A percentile compares a stretch with the other conserved stretches of the same genome.
Conservation (phyloP, 495 filamentous ascomycete genomes). For the Talaromyces thailandensis region DNA sequence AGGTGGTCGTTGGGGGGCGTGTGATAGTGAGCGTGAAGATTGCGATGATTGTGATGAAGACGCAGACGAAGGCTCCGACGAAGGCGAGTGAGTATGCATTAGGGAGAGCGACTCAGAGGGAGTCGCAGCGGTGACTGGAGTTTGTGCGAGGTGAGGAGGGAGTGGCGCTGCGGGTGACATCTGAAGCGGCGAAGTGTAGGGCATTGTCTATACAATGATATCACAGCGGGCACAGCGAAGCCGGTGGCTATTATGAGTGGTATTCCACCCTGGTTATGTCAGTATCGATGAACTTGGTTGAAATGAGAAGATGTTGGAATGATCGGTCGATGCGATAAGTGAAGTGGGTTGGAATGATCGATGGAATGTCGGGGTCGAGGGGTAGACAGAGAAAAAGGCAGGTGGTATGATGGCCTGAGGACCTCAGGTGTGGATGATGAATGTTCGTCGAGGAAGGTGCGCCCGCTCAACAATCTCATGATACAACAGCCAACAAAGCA, state of each 20-base stretch:
- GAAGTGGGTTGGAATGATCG: background rate
- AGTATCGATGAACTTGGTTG: background rate
- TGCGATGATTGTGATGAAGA: slow-evolving; percentile 13
- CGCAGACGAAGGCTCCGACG: background rate
- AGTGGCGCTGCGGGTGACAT: background rate
- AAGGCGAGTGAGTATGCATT: background rate
- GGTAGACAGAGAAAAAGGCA: background rate
- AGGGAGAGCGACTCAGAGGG: background rate
- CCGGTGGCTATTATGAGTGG: background rate
- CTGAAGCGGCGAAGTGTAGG: slow-evolving; percentile 1
- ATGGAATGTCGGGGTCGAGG: background rate
- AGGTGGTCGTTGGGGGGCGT: slow-evolving; percentile 35
- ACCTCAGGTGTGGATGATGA: background rate
- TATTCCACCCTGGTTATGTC: background rate
- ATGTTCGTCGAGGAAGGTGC: background rate
- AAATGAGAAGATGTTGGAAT: background rate
- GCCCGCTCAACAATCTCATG: background rate
- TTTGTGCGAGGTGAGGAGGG: background rate
- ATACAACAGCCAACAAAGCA: background rate
- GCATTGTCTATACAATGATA: slow-evolving; percentile 1
- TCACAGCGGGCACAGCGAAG: background rate
- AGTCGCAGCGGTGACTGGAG: background rate
- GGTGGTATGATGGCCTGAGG: background rate
- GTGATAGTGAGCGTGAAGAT: slow-evolving; percentile 24
- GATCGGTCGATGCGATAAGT: background rate